These are phyloP conservation scores for Talaromyces verruculosus DNA, from an alignment of 2,329 filamentous ascomycete genomes.

Conservation along the genomic window DNA sequence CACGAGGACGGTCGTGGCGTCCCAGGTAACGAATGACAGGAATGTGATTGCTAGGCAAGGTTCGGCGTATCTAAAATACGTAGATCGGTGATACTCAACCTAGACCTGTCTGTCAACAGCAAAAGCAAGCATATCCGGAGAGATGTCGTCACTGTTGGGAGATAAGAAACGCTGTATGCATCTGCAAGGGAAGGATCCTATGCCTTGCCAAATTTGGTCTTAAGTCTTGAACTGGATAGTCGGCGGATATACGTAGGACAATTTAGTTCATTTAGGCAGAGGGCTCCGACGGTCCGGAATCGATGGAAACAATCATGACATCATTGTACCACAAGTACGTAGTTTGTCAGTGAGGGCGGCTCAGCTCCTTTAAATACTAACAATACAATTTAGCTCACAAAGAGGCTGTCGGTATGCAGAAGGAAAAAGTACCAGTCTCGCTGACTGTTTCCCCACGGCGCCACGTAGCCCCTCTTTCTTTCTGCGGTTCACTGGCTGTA, in stretches of 20 bases:
- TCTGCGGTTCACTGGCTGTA: slow-evolving; percentile 3
- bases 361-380: not conserved
- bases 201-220: not conserved
- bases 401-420: not conserved
- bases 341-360: not conserved
- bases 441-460: slow-evolving; percentile 8
- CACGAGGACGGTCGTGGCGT: slow-evolving; percentile 14
- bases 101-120: not conserved
- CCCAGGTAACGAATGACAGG: slow-evolving; percentile 1
- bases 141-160: slow-evolving; percentile 4
- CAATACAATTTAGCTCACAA: not conserved
- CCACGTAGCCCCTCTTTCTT: slow-evolving; percentile 7
- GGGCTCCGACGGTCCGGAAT: not conserved
- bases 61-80: not conserved
- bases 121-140: slow-evolving; percentile 4
- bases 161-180: not conserved
- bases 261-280: not conserved
- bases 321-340: not conserved
- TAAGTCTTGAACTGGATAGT: not conserved
- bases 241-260: not conserved
- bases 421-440: slow-evolving; percentile 2
- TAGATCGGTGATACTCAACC: not conserved
- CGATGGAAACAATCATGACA: not conserved
- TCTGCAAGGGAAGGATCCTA: not conserved
- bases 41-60: slow-evolving; percentile 14